These are phyloP conservation scores for Huntiella decipiens DNA, from an alignment of 2,329 filamentous ascomycete species.

Conservation along the genomic window DNA sequence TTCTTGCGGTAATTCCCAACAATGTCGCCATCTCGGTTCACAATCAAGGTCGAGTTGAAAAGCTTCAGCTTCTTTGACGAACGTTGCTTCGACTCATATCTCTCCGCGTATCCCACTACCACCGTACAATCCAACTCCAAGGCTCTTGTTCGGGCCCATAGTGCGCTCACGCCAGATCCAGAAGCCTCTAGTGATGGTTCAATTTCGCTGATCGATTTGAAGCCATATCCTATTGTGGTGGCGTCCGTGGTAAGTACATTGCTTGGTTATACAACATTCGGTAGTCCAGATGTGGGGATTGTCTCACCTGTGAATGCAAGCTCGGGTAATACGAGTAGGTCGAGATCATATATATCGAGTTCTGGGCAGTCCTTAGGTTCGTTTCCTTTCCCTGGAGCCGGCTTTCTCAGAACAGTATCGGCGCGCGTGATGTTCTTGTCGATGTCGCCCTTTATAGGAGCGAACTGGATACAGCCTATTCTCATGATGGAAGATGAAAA, in stretches of 20 bases:
- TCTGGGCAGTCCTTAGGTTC: no score
- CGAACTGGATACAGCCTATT: slow-evolving; percentile 53
- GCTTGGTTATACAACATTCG: no score
- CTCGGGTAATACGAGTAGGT: slow-evolving; percentile 49
- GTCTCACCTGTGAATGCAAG: slow-evolving; percentile 32
- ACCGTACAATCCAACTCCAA: slow-evolving; percentile 41
- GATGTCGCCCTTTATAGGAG: slow-evolving; percentile 48
- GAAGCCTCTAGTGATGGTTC: slow-evolving; percentile 43
- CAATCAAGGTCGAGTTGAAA: slow-evolving; percentile 26
- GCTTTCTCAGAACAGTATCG: slow-evolving; percentile 35
- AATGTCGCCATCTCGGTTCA: slow-evolving; percentile 31
- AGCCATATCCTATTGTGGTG: slow-evolving; percentile 41
- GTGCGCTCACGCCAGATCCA: slow-evolving; percentile 37
- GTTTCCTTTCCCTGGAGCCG: slow-evolving; percentile 17
- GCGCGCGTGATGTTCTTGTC: slow-evolving; percentile 52
- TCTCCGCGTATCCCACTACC: slow-evolving; percentile 48
- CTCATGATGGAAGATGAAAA: slow-evolving; percentile 27
- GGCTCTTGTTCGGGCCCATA: slow-evolving; percentile 46
- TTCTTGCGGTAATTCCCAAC: slow-evolving; percentile 33
- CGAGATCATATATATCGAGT: slow-evolving; percentile 20
- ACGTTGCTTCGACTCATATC: slow-evolving; percentile 15
- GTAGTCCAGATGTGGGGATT: slow-evolving; percentile 15
- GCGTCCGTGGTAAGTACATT: no score
- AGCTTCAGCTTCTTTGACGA: slow-evolving; percentile 17
- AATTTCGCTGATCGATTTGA: slow-evolving; percentile 42